Evolutionary conservation across 192 early-diverging fungal species (phyloP), one percentile per base, ranked within the genome.

Genomic region (Coemansia sp.): DNA sequence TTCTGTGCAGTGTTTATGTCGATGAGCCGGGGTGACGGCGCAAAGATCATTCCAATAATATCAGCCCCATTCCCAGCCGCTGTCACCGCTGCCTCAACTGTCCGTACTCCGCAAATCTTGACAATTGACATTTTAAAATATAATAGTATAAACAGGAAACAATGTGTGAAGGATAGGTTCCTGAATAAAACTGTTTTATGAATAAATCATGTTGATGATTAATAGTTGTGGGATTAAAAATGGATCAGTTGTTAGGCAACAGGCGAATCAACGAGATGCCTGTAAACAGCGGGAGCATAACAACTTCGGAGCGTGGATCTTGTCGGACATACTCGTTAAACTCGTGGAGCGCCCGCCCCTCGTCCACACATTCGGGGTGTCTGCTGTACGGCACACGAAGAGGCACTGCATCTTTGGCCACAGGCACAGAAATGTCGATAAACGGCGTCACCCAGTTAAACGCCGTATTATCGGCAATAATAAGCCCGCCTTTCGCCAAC

Each of bases 31-130:
- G 87, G 88, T 3, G 91, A 91, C 12, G 87, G 85, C 7, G 92
- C 95, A 85, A 97, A 97, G 50, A 98, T 97, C 67, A 99, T 84
- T 2, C 98, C 96, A 58, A 99, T 87, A 22, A 98, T 84, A 69
- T 97, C 91, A 5, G 94, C 94, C 0, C 94, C 93, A 0, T 87
- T 79, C 24, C 87, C 72, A 0, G 89, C 85, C 5, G 94, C 93
- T 27, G 74, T 79, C 8, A 90, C 65, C 2, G 95, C 95, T 24
- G 93, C 96, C 56, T 92, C 89, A 0, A 87, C 83, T 4, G 87
- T 91, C 19, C 82, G 87, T 14, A 99, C 83, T 14, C 95, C 98
- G 69, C 98, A 99, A 4, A 98, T 92, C 79, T 99, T 99, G 65
- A 94, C 93, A 17, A 92, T 58, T 0, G 22, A 25, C 22, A 43